Percentiles rank a stretch among this genome's conserved stretches.
Conservation (phyloP, 2,329 filamentous ascomycete genomes). For the Curvularia hawaiiensis region DNA sequence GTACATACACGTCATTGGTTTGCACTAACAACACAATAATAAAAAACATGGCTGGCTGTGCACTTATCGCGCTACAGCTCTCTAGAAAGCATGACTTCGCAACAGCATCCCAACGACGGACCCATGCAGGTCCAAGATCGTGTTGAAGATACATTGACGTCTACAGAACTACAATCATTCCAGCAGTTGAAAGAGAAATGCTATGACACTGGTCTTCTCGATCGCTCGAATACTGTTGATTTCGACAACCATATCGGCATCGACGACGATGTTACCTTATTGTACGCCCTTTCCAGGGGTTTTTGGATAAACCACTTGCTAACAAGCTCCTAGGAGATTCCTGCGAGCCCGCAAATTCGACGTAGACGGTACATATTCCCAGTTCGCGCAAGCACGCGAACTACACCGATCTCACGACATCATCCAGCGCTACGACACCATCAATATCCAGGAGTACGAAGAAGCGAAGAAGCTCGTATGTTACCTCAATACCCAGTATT, state of each 20-base stretch:
- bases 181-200: neutral
- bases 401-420: neutral
- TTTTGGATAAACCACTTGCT: neutral
- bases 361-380: neutral
- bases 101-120: neutral
- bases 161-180: neutral
- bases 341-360: neutral
- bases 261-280: neutral
- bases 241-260: neutral
- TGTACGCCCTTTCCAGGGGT: neutral
- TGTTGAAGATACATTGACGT: neutral
- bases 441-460: neutral
- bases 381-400: neutral
- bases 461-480: neutral
- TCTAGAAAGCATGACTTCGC: neutral
- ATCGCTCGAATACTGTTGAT: neutral
- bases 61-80: neutral
- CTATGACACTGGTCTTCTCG: neutral
- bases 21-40: neutral
- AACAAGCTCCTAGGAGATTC: neutral
- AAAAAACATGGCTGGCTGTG: neutral
- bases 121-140: neutral
- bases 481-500: neutral
- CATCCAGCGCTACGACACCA: neutral
- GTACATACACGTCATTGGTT: neutral